These are phyloP conservation scores for Takashimella koratensis DNA, from an alignment of 1,284 basidiomycete species.

Conservation along the genomic window DNA sequence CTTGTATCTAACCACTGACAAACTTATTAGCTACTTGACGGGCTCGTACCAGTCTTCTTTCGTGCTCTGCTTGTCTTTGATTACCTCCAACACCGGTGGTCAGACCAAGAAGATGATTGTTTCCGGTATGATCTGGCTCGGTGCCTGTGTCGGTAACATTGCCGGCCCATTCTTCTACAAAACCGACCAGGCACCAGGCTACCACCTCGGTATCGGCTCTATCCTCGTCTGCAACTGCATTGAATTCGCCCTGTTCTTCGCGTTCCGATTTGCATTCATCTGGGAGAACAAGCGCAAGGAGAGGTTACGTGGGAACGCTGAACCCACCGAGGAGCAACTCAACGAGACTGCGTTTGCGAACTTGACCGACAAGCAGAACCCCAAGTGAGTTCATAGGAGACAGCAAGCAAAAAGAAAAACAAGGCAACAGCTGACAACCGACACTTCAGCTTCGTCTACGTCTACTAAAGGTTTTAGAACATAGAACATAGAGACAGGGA, in stretches of 20 bases:
- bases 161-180: conserved; percentile 51
- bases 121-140: conserved; percentile 44
- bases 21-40: conserved; percentile 43
- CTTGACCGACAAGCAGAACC: conserved; percentile 48
- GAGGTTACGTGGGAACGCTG: conserved; percentile 29
- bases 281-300: conserved; percentile 49
- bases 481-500: no score
- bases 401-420: neutral
- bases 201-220: conserved; percentile 50
- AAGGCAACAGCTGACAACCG: neutral
- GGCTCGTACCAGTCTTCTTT: conserved; percentile 53
- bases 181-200: conserved; percentile 47
- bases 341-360: conserved; percentile 43
- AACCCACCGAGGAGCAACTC: conserved; percentile 4
- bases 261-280: conserved; percentile 48
- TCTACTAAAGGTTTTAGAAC: conserved; percentile 11
- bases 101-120: conserved; percentile 52
- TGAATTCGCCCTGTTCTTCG: conserved; percentile 48
- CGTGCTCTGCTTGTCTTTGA: conserved; percentile 52
- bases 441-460: conserved; percentile 11
- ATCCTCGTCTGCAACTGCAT: conserved; percentile 47
- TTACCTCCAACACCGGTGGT: conserved; percentile 54
- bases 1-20: neutral
- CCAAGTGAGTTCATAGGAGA: conserved; percentile 24
- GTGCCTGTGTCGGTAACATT: conserved; percentile 51